Conservation (phyloP, 768 basidiomycete species). For the Trametes meyenii region DNA sequence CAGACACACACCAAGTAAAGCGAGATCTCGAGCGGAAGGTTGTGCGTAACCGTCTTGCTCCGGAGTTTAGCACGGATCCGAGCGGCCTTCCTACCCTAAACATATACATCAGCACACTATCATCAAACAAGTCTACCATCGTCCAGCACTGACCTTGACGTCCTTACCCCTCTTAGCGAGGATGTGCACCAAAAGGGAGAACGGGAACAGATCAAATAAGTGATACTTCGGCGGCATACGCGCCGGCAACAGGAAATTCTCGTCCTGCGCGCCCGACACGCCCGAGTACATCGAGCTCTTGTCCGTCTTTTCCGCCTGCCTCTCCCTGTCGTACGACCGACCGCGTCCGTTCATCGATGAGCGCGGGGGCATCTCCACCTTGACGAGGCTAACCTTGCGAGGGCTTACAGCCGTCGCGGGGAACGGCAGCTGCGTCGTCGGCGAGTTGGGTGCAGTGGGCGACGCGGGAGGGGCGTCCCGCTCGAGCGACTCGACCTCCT, state of each 20-base stretch:
- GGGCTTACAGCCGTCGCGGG: constrained; percentile 21
- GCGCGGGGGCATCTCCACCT: constrained; percentile 9
- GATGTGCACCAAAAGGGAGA: constrained; percentile 56
- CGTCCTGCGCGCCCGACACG: constrained; percentile 36
- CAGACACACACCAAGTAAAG: constrained; percentile 57
- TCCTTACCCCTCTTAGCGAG: constrained; percentile 51
- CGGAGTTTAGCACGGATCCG: constrained; percentile 53
- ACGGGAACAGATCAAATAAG: constrained; percentile 68
- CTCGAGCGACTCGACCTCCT: constrained; percentile 1
- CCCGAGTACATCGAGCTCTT: constrained; percentile 29
- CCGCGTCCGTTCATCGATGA: constrained; percentile 14
- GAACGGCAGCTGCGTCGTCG: constrained; percentile 12
- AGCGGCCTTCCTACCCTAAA: constrained; percentile 60
- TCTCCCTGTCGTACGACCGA: constrained; percentile 10
- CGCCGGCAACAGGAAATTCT: constrained; percentile 53
- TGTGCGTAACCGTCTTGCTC: constrained; percentile 49
- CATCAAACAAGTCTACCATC: neutral
- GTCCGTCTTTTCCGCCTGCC: constrained; percentile 15
- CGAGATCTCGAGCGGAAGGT: constrained; percentile 70
- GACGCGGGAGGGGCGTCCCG: neutral
- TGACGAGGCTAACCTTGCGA: constrained; percentile 18
- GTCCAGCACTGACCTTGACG: constrained; percentile 37
- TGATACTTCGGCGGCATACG: constrained; percentile 60
- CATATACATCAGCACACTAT: neutral
- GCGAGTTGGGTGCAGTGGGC: neutral